Percentiles rank a stretch among this genome's conserved stretches.
Conservation (phyloP, 441 rosid genomes). For the Erodium trifolium region DNA sequence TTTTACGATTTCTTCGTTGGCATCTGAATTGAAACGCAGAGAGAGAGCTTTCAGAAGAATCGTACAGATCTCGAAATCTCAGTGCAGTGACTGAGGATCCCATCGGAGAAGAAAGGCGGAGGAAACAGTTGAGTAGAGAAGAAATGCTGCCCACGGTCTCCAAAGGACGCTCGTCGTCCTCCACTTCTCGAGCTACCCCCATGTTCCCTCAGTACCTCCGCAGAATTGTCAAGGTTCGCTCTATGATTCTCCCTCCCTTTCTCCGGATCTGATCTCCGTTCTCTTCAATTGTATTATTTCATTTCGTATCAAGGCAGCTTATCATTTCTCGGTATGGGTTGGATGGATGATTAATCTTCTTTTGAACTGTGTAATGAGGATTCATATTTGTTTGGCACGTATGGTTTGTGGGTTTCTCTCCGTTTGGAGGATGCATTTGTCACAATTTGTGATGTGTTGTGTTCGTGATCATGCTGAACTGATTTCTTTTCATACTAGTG, state of each 20-base stretch:
- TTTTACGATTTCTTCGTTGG: slow-evolving; percentile 14
- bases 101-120: slow-evolving; percentile 14
- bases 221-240: slow-evolving; percentile 73
- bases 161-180: slow-evolving; percentile 31
- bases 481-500: too few species aligned
- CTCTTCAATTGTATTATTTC: too few species aligned
- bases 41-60: slow-evolving; percentile 12
- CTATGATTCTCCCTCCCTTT: slow-evolving; percentile 11
- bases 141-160: too few species aligned
- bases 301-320: too few species aligned
- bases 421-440: too few species aligned
- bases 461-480: too few species aligned
- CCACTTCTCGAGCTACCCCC: slow-evolving; percentile 56
- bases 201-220: slow-evolving; percentile 72
- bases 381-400: too few species aligned
- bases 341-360: too few species aligned
- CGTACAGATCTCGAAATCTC: slow-evolving; percentile 27
- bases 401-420: too few species aligned
- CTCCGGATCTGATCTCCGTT: slow-evolving; percentile 17
- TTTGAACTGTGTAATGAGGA: too few species aligned
- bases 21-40: slow-evolving; percentile 14
- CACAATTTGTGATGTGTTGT: too few species aligned
- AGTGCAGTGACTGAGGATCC: neutral
- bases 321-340: too few species aligned
- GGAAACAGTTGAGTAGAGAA: slow-evolving; percentile 5